Percentiles rank a stretch among this genome's conserved stretches.
These are phyloP conservation scores for Myrica gale DNA, from an alignment of 306 rosid genomes.

Conservation along the genomic window DNA sequence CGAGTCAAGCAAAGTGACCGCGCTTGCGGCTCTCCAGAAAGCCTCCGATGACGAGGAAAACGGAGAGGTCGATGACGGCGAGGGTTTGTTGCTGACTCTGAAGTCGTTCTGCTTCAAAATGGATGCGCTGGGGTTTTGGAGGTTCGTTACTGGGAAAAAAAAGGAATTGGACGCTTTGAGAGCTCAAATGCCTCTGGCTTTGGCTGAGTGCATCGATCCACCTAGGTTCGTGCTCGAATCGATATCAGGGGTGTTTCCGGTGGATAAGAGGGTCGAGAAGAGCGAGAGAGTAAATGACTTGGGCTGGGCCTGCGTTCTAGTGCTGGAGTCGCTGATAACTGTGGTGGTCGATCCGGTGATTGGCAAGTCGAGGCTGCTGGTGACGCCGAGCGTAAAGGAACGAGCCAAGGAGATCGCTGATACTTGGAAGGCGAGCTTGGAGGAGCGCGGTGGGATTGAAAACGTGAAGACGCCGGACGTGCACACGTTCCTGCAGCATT, in stretches of 20 bases:
- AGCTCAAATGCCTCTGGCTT: conserved; percentile 63
- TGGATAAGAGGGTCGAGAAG: conserved; percentile 67
- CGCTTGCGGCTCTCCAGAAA: conserved; percentile 40
- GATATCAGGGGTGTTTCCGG: conserved; percentile 87
- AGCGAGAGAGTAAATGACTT: conserved; percentile 58
- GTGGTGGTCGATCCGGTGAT: conserved; percentile 79
- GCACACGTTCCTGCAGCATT: conserved; percentile 90
- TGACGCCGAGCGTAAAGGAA: conserved; percentile 69
- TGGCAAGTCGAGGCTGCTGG: conserved; percentile 79
- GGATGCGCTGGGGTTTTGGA: conserved; percentile 78
- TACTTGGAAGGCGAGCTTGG: conserved; percentile 83
- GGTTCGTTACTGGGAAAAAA: conserved; percentile 68
- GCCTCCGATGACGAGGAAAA: conserved; percentile 40
- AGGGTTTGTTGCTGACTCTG: conserved; percentile 55
- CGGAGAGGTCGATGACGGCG: conserved; percentile 80
- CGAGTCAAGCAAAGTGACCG: conserved; percentile 56
- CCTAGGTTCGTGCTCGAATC: conserved; percentile 83
- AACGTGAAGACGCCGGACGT: conserved; percentile 94
- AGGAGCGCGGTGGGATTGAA: conserved; percentile 90
- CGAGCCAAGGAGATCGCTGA: conserved; percentile 76
- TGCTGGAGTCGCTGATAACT: conserved; percentile 78
- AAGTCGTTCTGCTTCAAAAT: conserved; percentile 66
- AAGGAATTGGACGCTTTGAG: conserved; percentile 77
- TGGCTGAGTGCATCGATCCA: conserved; percentile 83
- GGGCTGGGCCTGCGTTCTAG: conserved; percentile 95